Evolutionary conservation across 768 basidiomycete genomes (phyloP), one percentile per base, ranked within the genome.

Genomic region (Amanita phalloides): DNA sequence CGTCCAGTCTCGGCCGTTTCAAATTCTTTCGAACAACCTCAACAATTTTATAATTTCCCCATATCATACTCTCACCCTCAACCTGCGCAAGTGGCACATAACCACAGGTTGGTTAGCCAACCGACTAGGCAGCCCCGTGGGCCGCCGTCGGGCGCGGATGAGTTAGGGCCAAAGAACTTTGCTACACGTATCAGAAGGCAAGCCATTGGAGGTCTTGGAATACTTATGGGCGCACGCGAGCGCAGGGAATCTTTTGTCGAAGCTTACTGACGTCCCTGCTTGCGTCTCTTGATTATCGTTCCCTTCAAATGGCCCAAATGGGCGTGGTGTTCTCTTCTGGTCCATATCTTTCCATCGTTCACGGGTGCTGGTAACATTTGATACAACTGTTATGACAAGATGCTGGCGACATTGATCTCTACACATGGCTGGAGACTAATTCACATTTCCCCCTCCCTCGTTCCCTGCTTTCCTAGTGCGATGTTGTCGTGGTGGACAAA

Each of bases 81-180:
- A 58, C 64, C 65, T 49, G 61, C 61, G 51, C 61, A 66, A 53
- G 61, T 68, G 56, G 68, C 70, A 57, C 66, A 68, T 61, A 75
- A 69, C 65, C 69, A 75, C 71, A 78, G 81, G 73, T 62, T 83
- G 67, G 72, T 72, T 55, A 86, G 81, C 65, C 81, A 84, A 62
- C 84, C 86, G 54, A 74, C 82, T 49, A 82, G 90, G 66, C 90
- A 92, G 72, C 90, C 90, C 60, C 79, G 82, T 53, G 90, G 90
- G 60, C 90, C 90, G 52, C 90, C 90, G 41, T 86, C 86, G 21
- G 84, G 86, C 62, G 81, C 81, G 56, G 90, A 92, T 61, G 90
- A 92, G 62, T 79, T 92, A 46, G 84, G 85, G 17, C 84, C 86
- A 41, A 85, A 87, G 76, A 92, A 92, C 65, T 92, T 92, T 71